Conservation (phyloP, 2,329 filamentous ascomycete genomes). For the Aureobasidium subglaciale region DNA sequence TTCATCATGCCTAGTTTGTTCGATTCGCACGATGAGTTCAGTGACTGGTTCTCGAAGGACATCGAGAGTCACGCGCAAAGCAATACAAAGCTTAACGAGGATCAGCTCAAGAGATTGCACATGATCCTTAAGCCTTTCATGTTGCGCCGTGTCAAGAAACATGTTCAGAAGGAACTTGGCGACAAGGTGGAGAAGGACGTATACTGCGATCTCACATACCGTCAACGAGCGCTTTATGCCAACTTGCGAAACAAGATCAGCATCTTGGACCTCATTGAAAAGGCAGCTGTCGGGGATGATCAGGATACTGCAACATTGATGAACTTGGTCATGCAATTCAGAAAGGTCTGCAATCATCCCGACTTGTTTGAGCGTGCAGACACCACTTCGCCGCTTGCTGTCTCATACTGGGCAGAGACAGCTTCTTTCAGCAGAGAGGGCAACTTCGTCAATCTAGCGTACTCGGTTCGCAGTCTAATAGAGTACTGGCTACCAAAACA, state of each 20-base stretch:
- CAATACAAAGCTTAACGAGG: slow-evolving; percentile 98
- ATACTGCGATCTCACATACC: slow-evolving; percentile 94
- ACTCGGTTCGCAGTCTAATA: slow-evolving; percentile 81
- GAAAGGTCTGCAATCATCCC: slow-evolving; percentile 98
- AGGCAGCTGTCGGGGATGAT: slow-evolving; percentile 88
- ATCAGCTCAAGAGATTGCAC: slow-evolving; percentile 91
- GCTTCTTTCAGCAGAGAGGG: slow-evolving; percentile 92
- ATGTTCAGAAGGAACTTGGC: slow-evolving; percentile 96
- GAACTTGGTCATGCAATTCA: slow-evolving; percentile 99
- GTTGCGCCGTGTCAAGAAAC: slow-evolving; percentile 98
- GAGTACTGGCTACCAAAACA: slow-evolving; percentile 76
- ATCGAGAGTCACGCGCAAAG: slow-evolving; percentile 98
- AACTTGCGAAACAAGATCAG: slow-evolving; percentile 95
- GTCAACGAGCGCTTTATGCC: slow-evolving; percentile 86
- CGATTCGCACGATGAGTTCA: slow-evolving; percentile 87
- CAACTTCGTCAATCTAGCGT: slow-evolving; percentile 67
- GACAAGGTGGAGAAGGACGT: slow-evolving; percentile 98
- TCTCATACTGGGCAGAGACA: slow-evolving; percentile 86
- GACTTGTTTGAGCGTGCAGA: slow-evolving; percentile 95
- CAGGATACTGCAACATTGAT: slow-evolving; percentile 92
- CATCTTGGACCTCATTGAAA: slow-evolving; percentile 97
- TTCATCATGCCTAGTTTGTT: slow-evolving; percentile 99
- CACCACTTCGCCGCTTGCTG: slow-evolving; percentile 76
- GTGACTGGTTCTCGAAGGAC: slow-evolving; percentile 89
- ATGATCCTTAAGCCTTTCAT: slow-evolving; percentile 99